Evolutionary conservation across 2,329 filamentous ascomycete genomes (phyloP), one percentile per base, ranked within the genome.

Genomic region (Sclerotinia nivalis): DNA sequence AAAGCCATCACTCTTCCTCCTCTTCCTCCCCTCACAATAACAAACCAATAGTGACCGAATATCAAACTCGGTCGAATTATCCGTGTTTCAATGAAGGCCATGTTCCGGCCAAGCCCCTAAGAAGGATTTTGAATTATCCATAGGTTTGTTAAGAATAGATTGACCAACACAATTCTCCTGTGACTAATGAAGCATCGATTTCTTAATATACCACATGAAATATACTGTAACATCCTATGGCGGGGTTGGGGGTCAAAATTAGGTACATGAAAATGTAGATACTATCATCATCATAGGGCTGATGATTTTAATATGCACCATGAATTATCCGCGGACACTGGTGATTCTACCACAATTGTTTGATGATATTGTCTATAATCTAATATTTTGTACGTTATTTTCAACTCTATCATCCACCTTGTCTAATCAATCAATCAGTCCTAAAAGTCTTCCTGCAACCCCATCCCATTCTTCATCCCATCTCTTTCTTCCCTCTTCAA

Each of bases 381-480:
- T 31, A 34, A n/a, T 37, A 12, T 25, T n/a, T 13, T 25, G 22
- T 47, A 47, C 43, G 47, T 31, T 47, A 61, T 61, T 28, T 61
- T 47, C 25, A 61, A 31, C 25, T 61, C 7, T 18, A 54, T 31
- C 43, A 18, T 25, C 6, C 20, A 58, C 22, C 2, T 5, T 13
- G 20, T 56, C 31, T 22, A n/a, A 15, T 40, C 20, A 34, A 55
- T 66, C 61, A 50, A 54, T 40, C 45, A 69, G 43, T 22, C 85
- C 89, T 67, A 97, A 85, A 5, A 97, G 80, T 60, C 85, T 86
- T 15, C 91, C 93, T 10, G 94, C 91, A 58, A 97, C 89, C 13
- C 87, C 85, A 83, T 96, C 89, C 96, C 96, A 99, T 78, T 97
- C 93, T 74, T 93, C 91, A 75, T 96, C 91, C 96, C 96, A 99